Base-by-base conservation (phyloP, 2,329 filamentous ascomycete species). In the Apiospora phragmitis region DNA sequence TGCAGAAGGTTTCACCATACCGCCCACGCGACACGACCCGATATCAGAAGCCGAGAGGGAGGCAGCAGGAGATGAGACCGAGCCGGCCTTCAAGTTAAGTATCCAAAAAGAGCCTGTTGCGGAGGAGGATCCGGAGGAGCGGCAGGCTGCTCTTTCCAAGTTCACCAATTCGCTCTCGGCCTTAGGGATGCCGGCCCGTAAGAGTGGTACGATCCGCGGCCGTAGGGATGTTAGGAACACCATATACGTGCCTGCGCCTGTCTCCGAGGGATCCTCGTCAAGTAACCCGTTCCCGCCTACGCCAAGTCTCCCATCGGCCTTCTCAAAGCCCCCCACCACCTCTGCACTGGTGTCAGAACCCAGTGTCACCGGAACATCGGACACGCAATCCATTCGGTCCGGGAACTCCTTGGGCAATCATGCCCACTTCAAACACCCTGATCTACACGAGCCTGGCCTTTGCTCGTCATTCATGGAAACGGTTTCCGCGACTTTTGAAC, bases 181-280 rank as follows among this genome's bases (percentile, higher is more conserved):
- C 47, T 82, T 86, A 77, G 85, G 90, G 35, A 88, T 90, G 70
- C 90, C 94, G 26, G 88, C 89, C 70, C 89, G 92, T 35, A 92
- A 90, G 76, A 84, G 89, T 18, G 92, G 93, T 65, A 98, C 94
- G 18, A 85, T 97, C 21, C 90, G 96, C 75, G 96, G 96, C 68
- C 92, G 96, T 72, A 89, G 96, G 78, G 95, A 98, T 79, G 94
- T 97, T 73, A 90, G 95, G 71, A 97, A 97, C 81, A 98, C 95
- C 1, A 91, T 97, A 69, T 95, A 96, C 78, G 87, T 95, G 73
- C 92, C 93, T 12, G 79, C 83, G 4, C 75, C 75, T 74, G 80
- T 79, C 9, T 73, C 78, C 35, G 74, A 79, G 71, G 74, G 74
- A 41, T 73, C 77, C 21, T 69, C 79, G 3, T 77, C 79, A 68